These are phyloP conservation scores for Phaffia rhodozyma DNA, from an alignment of 1,284 basidiomycete genomes.

Conservation along the genomic window DNA sequence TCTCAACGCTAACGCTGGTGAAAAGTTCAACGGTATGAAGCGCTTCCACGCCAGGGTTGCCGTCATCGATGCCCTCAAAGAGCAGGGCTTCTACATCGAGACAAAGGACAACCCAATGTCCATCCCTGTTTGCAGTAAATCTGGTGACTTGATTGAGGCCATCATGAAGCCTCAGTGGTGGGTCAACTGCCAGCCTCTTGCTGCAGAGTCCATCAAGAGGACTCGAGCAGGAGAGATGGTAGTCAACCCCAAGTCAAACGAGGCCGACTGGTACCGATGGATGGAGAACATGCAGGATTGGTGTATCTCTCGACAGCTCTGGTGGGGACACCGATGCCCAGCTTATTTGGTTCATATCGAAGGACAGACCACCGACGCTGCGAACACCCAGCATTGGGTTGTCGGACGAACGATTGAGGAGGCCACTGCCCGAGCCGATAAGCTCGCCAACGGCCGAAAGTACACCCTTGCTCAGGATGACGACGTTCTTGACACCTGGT, in stretches of 20 bases:
- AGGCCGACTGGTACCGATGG: conserved; percentile 95
- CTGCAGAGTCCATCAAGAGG: conserved; percentile 77
- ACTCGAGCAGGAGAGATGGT: conserved; percentile 72
- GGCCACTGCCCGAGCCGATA: conserved; percentile 64
- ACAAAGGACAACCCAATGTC: conserved; percentile 93
- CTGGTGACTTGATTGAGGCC: conserved; percentile 91
- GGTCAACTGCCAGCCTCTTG: conserved; percentile 87
- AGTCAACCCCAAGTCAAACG: conserved; percentile 74
- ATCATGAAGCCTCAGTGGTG: conserved; percentile 99
- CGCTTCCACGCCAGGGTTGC: conserved; percentile 84
- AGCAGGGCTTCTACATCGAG: conserved; percentile 76
- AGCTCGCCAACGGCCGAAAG: conserved; percentile 54
- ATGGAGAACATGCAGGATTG: conserved; percentile 93
- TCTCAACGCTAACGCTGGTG: conserved; percentile 80
- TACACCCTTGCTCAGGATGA: conserved; percentile 88
- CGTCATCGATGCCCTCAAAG: conserved; percentile 75
- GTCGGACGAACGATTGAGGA: conserved; percentile 72
- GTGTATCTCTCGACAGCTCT: conserved; percentile 97
- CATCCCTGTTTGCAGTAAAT: conserved; percentile 89
- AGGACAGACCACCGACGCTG: conserved; percentile 58
- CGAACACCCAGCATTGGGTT: conserved; percentile 76
- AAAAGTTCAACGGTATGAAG: conserved; percentile 79
- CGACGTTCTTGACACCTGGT: conserved; percentile 99
- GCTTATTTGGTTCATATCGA: conserved; percentile 88
- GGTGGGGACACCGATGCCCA: conserved; percentile 98